Evolutionary conservation across 2,329 filamentous ascomycete genomes (phyloP).

Genomic region (Huntiella moniliformis): DNA sequence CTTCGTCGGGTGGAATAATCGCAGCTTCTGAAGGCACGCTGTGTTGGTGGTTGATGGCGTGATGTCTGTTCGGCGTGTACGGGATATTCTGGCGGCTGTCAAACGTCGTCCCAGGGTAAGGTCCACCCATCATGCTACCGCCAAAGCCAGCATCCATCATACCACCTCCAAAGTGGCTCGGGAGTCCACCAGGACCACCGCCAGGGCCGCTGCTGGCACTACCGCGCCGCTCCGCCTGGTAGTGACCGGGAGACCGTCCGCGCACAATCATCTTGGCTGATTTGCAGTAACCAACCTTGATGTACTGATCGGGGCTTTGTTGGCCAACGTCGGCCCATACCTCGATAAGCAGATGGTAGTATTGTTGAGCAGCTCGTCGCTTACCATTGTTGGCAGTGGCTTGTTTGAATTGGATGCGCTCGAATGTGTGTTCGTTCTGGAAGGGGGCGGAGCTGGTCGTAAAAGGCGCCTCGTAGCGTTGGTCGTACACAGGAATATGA

Average conservation of each 20-base stretch:
- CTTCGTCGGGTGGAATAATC: constrained; percentile 32
- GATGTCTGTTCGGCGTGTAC: constrained; percentile 20
- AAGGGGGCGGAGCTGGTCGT: constrained; percentile 15
- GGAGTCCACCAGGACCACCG: constrained; percentile 44
- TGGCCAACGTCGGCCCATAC: constrained; percentile 51
- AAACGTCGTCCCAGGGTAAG: constrained; percentile 21
- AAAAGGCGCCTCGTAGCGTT: constrained; percentile 14
- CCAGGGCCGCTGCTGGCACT: constrained; percentile 50
- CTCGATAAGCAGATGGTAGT: constrained; percentile 79
- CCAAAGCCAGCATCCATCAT: constrained; percentile 24
- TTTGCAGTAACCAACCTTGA: constrained; percentile 53
- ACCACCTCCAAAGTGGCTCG: constrained; percentile 25
- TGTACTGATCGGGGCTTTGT: constrained; percentile 33
- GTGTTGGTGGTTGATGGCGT: constrained; percentile 28
- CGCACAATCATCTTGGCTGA: constrained; percentile 77
- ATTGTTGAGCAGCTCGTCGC: constrained; percentile 74
- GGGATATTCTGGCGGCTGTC: constrained; percentile 23
- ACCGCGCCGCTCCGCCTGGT: constrained; percentile 49
- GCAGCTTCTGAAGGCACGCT: constrained; percentile 27
- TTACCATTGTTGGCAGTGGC: constrained; percentile 91
- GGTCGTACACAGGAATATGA: constrained; percentile 25
- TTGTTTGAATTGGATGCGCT: constrained; percentile 86
- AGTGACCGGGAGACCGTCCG: constrained; percentile 64
- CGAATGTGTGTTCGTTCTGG: constrained; percentile 47
- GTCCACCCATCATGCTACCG: constrained; percentile 22